These are phyloP conservation scores for Spathaspora hagerdaliae DNA, from an alignment of 805 yeast species.

Conservation along the genomic window DNA sequence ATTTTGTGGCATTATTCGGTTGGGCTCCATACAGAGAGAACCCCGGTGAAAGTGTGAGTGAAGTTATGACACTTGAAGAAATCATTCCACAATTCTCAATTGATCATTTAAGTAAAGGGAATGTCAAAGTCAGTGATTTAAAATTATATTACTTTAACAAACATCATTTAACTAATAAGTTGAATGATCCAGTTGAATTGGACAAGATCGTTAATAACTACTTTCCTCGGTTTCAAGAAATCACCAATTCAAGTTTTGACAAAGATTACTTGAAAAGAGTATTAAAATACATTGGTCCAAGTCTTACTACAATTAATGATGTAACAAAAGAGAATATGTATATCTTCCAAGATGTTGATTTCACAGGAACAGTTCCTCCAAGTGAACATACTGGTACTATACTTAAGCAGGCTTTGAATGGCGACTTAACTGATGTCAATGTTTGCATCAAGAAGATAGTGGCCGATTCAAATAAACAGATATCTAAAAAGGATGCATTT, in stretches of 20 bases:
- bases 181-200: conserved; percentile 26
- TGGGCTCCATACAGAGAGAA: conserved; percentile 78
- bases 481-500: conserved; percentile 43
- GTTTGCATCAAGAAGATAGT: not conserved
- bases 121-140: conserved; percentile 81
- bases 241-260: conserved; percentile 11
- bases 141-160: conserved; percentile 79
- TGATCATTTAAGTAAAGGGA: conserved; percentile 82
- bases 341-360: conserved; percentile 40
- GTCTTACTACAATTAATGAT: conserved; percentile 53
- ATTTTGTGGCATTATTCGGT: conserved; percentile 87
- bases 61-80: conserved; percentile 48
- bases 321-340: conserved; percentile 45
- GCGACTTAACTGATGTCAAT: not conserved
- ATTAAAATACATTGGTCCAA: conserved; percentile 42
- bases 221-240: conserved; percentile 15
- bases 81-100: conserved; percentile 56
- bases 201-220: conserved; percentile 31
- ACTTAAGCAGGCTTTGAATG: not conserved
- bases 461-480: conserved; percentile 3
- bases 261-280: conserved; percentile 28
- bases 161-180: conserved; percentile 47
- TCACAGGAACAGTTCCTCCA: conserved; percentile 13
- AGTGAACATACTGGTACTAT: conserved; percentile 1
- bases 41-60: conserved; percentile 46